Base-by-base conservation (phyloP, 805 yeast genomes). In the Deakozyma indianensis region DNA sequence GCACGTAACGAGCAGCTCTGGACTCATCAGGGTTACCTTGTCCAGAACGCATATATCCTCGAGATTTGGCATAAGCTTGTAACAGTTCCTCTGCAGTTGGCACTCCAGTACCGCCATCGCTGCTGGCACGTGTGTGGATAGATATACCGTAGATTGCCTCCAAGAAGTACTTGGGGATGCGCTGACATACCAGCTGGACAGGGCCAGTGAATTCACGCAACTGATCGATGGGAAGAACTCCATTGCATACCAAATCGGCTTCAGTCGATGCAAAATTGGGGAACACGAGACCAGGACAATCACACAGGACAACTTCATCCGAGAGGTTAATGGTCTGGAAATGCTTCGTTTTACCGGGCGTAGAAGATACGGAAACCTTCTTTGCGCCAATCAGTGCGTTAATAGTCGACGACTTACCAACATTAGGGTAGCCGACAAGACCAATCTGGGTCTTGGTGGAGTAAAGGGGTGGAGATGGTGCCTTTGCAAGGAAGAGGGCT, bases 271-370 rank as follows among this genome's bases (percentile, higher is more conserved):
- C 97, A 61, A 92, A 92, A 58, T 90, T 92, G 22, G 99, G 98
- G 70, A 92, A 92, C 16, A 92, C 99, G 50, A 92, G 71, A 74
- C 99, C 99, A 1, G 99, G 99, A 70, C 99, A 92, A 71, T 92
- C 99, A 66, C 97, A 92, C 45, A 92, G 70, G 53, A 87, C 72
- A 2, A 92, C 92, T 29, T 81, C 73, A 44, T 82, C 83, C 1
- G 95, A 77, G 41, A 92, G 71, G 58, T 77, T 75, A 50, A 92
- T 88, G 1, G 99, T 92, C 69, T 92, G 99, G 73, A 92, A 92
- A 71, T 92, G 99, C 62, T 92, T 92, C 14, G 99, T 92, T 62
- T 92, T 92, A 68, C 99, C 99, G 14, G 99, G 99, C 1, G 98
- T 92, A 1, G 97, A 73, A 2, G 97, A 90, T 32, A 92, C 99